Evolutionary conservation across 768 basidiomycete genomes (phyloP).

Genomic region (Serendipita vermifera): DNA sequence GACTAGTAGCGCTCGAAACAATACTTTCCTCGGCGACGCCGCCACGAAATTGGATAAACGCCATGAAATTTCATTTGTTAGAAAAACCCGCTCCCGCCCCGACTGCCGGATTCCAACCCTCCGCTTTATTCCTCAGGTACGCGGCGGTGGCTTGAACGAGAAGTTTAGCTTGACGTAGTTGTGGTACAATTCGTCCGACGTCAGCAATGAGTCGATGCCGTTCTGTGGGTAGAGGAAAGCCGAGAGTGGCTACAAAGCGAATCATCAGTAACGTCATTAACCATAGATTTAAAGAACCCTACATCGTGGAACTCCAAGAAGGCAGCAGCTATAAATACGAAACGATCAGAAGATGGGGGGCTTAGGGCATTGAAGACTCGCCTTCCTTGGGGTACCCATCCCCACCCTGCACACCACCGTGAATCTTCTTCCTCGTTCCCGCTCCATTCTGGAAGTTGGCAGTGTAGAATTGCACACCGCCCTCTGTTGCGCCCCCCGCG

Average conservation of each 20-base stretch:
- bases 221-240: constrained; percentile 47
- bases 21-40: too few relatives aligned
- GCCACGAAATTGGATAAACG: too few relatives aligned
- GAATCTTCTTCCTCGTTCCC: constrained; percentile 56
- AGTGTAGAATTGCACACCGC: constrained; percentile 63
- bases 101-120: too few relatives aligned
- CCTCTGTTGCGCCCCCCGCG: too few relatives aligned
- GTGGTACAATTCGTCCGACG: constrained; percentile 60
- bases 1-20: too few relatives aligned
- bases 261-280: too few relatives aligned
- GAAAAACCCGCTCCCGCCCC: too few relatives aligned
- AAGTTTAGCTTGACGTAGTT: constrained; percentile 54
- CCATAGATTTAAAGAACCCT: neutral
- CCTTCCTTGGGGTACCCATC: constrained; percentile 49
- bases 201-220: constrained; percentile 51
- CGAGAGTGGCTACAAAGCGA: constrained; percentile 34
- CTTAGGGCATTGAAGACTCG: constrained; percentile 20
- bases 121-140: neutral
- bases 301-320: constrained; percentile 63
- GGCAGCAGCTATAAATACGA: constrained; percentile 34
- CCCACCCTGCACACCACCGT: constrained; percentile 56
- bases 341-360: neutral
- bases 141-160: constrained; percentile 2
- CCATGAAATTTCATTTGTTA: too few relatives aligned
- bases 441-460: constrained; percentile 38